These are phyloP conservation scores for Wickerhamiella infanticola DNA, from an alignment of 1,139 yeast species.

Conservation along the genomic window DNA sequence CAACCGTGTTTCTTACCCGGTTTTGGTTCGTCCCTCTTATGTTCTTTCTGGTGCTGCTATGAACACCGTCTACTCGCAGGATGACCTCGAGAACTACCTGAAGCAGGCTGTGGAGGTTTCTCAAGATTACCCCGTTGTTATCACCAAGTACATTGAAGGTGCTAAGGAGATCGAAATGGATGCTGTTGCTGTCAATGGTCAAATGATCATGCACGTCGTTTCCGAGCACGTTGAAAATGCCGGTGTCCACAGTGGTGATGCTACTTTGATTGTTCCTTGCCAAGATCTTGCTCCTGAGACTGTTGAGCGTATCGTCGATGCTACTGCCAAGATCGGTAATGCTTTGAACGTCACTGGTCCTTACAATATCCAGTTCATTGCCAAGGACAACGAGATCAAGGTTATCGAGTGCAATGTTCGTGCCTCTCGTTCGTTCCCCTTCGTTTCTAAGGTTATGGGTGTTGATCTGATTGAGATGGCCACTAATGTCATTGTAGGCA, in stretches of 20 bases:
- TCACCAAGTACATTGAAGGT: slow-evolving; percentile 91
- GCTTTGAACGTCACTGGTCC: slow-evolving; percentile 98
- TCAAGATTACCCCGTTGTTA: slow-evolving; percentile 94
- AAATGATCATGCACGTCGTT: slow-evolving; percentile 91
- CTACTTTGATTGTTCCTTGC: slow-evolving; percentile 93
- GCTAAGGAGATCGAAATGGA: slow-evolving; percentile 99
- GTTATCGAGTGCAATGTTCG: slow-evolving; percentile 98
- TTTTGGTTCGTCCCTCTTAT: slow-evolving; percentile 92
- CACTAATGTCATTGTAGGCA: slow-evolving; percentile 85
- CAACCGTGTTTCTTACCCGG: slow-evolving; percentile 83
- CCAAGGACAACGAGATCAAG: slow-evolving; percentile 83
- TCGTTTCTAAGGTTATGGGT: slow-evolving; percentile 94
- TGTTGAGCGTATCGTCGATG: slow-evolving; percentile 76
- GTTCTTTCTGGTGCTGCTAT: slow-evolving; percentile 98
- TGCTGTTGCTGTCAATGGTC: slow-evolving; percentile 93
- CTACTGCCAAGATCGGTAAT: slow-evolving; percentile 90
- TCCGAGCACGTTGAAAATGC: slow-evolving; percentile 99
- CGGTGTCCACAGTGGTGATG: slow-evolving; percentile 99
- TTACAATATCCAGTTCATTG: slow-evolving; percentile 90
- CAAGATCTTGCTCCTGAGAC: slow-evolving; percentile 91
- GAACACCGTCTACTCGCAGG: slow-evolving; percentile 88
- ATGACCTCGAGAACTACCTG: slow-evolving; percentile 75
- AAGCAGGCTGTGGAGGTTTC: slow-evolving; percentile 95
- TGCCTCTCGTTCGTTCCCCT: slow-evolving; percentile 98
- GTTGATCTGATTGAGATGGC: slow-evolving; percentile 96